Evolutionary conservation across 768 basidiomycete species (phyloP), one percentile per base, ranked within the genome.

Genomic region (Pluteus cervinus): DNA sequence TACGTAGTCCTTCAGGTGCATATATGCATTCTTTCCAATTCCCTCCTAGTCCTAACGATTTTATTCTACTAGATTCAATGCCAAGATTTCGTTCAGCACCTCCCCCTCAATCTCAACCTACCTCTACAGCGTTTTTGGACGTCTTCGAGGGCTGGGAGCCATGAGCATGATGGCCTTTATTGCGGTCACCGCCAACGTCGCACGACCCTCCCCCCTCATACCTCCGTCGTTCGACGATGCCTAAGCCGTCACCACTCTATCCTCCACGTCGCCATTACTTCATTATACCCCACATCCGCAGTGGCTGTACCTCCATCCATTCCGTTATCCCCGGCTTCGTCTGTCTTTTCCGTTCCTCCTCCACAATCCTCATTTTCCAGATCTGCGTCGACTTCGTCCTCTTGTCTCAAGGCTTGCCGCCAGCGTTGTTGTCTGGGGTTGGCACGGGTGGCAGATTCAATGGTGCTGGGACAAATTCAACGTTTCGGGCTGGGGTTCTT

Each of bases 331-430:
- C 69, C 79, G 0, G 80, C 82, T 2, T 62, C 65, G 3, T 55
- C 79, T 1, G 76, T 81, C 1, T 86, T n/a, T 45, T 18, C 4
- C 28, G 35, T 64, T 4, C 72, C 69, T 42, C 78, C 79, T 12
- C 69, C 74, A 21, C 80, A 79, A 0, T 81, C 82, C 3, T 62
- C 66, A 3, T 56, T 74, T 4, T 83, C 80, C 1, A 76, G 82
- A 1, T 86, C 86, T 56, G 81, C 82, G 2, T 72, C 81, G 31
- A 81, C 63, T 2, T 73, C 1, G 69, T 73, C 3, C 56, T 61
- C 21, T n/a, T n/a, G 69, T 71, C 36, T 74, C 70, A 4, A 57
- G 68, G 6, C n/a, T 29, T 22, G 41, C 46, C 10, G 36, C 49
- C 20, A 60, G 56, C 33, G 51, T 60, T 0, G 40, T 24, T 25